Evolutionary conservation across 78 protist genomes (phyloP), one percentile per base, ranked within the genome.

Genomic region (Planoprotostelium fungivorum): DNA sequence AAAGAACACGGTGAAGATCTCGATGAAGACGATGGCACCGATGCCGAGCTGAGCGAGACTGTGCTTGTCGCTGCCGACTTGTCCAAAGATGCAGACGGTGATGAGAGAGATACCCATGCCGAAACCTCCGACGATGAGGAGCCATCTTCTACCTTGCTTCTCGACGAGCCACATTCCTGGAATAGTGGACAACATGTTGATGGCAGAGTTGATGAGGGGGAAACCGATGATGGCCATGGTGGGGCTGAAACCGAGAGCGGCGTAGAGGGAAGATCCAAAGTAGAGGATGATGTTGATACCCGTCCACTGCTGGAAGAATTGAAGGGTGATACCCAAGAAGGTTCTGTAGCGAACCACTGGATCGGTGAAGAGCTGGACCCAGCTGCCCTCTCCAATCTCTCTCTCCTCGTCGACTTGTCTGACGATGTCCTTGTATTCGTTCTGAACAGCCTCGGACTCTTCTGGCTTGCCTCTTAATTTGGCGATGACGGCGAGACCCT

Each of bases 231-330:
- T 37, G 86, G 90, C 36, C 1, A 86, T 84, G 5, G 84, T 86
- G 34, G 84, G 51, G n/a, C 84, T 29, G 86, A 88, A 86, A 63
- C 90, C 90, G 1, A 86, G 88, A 88, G 84, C 85, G 63, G 84
- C 38, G 37, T 38, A 88, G 86, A 88, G 84, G 86, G 83, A 38
- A 1, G 90, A 51, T 38, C 86, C 90, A 73, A 84, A 88, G 86
- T 88, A 88, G 38, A 88, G 84, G 86, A 88, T 88, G 86, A 86
- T 86, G 38, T 88, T 88, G 90, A 88, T 88, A 63, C 90, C 90
- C 36, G 90, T 88, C 73, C 73, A 51, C 73, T 51, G 73, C 16
- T 51, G 73, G 73, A 51, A 51, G 73, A 51, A 51, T 16, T 51
- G 73, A 5, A 51, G 73, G 16, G 73, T 51, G 73, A 51, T 16